Evolutionary conservation across 164 flowering plant genomes (phyloP).

Genomic region (Cinnamomum chago): DNA sequence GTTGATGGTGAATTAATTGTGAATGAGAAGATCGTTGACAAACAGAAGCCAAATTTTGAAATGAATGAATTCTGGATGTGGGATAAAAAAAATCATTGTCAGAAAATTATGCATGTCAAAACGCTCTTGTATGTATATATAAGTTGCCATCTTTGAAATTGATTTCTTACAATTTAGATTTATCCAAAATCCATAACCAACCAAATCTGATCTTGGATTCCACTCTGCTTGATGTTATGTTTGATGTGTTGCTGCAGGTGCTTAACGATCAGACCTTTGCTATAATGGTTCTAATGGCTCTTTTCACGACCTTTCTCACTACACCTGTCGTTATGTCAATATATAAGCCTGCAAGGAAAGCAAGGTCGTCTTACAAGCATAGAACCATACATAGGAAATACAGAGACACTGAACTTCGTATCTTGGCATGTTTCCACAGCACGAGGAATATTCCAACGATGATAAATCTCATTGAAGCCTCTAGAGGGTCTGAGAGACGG

Average conservation of each 20-base stretch:
- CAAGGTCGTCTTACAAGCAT: constrained; percentile 24
- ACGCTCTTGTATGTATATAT: too few species aligned
- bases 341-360: constrained; percentile 35
- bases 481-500: constrained; percentile 44
- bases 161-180: too few species aligned
- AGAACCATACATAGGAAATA: constrained; percentile 21
- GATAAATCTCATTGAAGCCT: constrained; percentile 59
- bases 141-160: too few species aligned
- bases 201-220: too few species aligned
- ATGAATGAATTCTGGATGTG: too few species aligned
- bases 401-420: constrained; percentile 29
- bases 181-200: too few species aligned
- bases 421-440: constrained; percentile 57
- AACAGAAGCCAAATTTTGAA: too few species aligned
- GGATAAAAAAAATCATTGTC: too few species aligned
- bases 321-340: constrained; percentile 57
- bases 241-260: constrained; percentile 34
- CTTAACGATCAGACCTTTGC: constrained; percentile 78
- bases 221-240: background rate
- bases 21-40: too few species aligned
- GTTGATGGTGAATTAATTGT: too few species aligned
- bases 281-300: constrained; percentile 71
- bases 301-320: constrained; percentile 76
- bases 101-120: too few species aligned
- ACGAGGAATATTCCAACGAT: constrained; percentile 42